Percentiles rank a stretch among this genome's conserved stretches.
phyloP scores from a whole-genome alignment of 2,329 filamentous ascomycete genomes.

The Penicillium brasilianum region DNA sequence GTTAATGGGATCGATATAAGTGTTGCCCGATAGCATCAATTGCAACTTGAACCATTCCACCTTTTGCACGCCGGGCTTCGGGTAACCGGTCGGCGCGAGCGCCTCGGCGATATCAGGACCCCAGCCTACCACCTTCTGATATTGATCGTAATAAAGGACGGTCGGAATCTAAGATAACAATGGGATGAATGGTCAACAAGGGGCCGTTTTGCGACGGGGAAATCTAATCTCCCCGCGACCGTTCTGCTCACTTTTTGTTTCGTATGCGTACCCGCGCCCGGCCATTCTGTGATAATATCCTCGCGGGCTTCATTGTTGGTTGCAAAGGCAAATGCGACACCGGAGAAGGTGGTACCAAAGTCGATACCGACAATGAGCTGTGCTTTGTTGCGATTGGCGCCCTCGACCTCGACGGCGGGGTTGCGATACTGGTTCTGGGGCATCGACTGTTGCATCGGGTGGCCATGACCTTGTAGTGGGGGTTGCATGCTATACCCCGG shows the following conservation, averaged over 20 bases:
- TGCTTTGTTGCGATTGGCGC: constrained; percentile 86
- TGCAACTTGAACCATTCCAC: constrained; percentile 99
- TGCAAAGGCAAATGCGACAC: constrained; percentile 89
- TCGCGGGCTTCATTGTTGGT: constrained; percentile 98
- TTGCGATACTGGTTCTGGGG: constrained; percentile 39
- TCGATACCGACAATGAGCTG: constrained; percentile 99
- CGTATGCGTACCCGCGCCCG: constrained; percentile 93
- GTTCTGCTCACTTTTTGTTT: constrained; percentile 82
- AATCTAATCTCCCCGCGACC: neutral
- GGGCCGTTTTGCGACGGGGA: neutral
- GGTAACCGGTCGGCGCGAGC: constrained; percentile 93
- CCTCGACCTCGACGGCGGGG: constrained; percentile 73
- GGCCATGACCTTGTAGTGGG: constrained; percentile 32
- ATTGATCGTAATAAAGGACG: constrained; percentile 99
- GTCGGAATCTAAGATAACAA: constrained; percentile 74
- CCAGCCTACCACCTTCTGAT: constrained; percentile 99
- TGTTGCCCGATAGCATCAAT: constrained; percentile 97
- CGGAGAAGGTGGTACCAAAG: constrained; percentile 98
- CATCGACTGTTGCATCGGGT: constrained; percentile 36
- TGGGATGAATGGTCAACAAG: neutral
- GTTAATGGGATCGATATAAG: constrained; percentile 99
- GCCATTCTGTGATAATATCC: constrained; percentile 99
- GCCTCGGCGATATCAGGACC: constrained; percentile 97
- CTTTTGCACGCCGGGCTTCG: constrained; percentile 96
- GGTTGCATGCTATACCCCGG: constrained; percentile 52